A percentile compares a stretch with the other conserved stretches of the same genome.
Evolutionary conservation across 176 grass and related monocot species (phyloP).

Genomic region (Ananas comosus): DNA sequence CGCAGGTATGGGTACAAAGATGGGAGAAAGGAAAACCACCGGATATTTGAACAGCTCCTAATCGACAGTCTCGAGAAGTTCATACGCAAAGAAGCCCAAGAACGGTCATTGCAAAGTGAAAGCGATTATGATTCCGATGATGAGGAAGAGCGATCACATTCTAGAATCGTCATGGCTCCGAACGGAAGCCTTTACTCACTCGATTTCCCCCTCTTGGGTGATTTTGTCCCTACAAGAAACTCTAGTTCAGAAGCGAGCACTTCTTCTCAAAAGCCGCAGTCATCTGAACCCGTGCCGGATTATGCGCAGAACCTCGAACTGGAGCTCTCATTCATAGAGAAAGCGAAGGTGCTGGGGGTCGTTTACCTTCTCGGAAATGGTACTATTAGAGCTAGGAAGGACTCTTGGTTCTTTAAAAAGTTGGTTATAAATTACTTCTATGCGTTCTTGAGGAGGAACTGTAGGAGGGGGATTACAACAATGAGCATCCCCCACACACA

Average conservation of each 20-base stretch:
- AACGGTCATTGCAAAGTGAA: constrained; percentile 75
- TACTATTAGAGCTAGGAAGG: constrained; percentile 75
- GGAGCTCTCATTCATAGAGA: constrained; percentile 72
- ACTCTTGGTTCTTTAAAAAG: constrained; percentile 90
- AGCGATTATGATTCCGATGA: constrained; percentile 51
- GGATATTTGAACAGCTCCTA: constrained; percentile 67
- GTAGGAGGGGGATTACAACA: constrained; percentile 53
- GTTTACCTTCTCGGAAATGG: constrained; percentile 78
- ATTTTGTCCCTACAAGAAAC: constrained; percentile 29
- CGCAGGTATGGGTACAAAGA: constrained; percentile 95
- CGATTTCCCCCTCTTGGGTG: constrained; percentile 61
- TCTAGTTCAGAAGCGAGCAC: constrained; percentile 50
- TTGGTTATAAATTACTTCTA: constrained; percentile 94
- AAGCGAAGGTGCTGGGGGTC: constrained; percentile 59
- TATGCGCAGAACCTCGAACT: constrained; percentile 58
- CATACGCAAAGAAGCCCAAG: constrained; percentile 70
- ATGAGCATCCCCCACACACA: constrained; percentile 71
- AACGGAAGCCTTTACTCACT: constrained; percentile 62
- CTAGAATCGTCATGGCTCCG: constrained; percentile 53
- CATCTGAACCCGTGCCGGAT: constrained; percentile 31
- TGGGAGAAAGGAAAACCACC: constrained; percentile 62
- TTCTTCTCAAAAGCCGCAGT: constrained; percentile 24
- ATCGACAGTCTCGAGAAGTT: constrained; percentile 80
- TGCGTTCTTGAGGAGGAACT: constrained; percentile 77
- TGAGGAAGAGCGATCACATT: constrained; percentile 32